Base-by-base conservation (phyloP, 139 green algal genomes). In the Volvox africanus region DNA sequence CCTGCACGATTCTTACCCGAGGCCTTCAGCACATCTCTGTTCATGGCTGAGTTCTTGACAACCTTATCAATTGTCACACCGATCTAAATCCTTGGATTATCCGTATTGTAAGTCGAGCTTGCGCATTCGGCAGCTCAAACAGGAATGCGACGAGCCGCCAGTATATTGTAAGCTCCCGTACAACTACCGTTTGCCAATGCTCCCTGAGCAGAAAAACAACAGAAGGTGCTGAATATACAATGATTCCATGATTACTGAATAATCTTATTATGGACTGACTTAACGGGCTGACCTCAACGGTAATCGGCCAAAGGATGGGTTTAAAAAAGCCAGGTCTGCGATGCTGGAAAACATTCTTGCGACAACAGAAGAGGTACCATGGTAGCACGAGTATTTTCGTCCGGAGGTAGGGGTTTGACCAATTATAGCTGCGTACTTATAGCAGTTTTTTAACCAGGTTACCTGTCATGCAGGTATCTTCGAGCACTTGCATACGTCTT, bases 401-500 rank as follows among this genome's bases (percentile, higher is more conserved):
- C 9, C 37, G 79, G 35, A 79, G 71, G 71, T 79, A 55, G 44
- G 9, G 44, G 44, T 55, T 55, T 55, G 44, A 55, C 44, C 5
- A 55, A 55, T 55, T 55, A 55, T 55, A 55, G 5, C 5, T 55
- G 44, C 44, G 44, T 9, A 55, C 44, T 55, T 55, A 55, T 55
- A 55, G 44, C 44, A 55, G 44, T 5, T 55, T 9, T 55, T 55
- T 55, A 14, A 55, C 9, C 44, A 55, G 9, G 44, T 55, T 55
- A 55, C 44, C 44, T 55, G 5, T 55, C 44, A 55, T 50, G 0
- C 55, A 84, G 87, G 33, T 68, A 91, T 36, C 21, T 91, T 5
- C 87, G 87, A 1, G 87, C 87, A 11, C 75, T 91, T 32, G 87
- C 87, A 6, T 91, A 91, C 61, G 26, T 91, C 2, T 91, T 91